phyloP scores from a whole-genome alignment of 208 protist species.

The Tritrichomonas musculus region DNA sequence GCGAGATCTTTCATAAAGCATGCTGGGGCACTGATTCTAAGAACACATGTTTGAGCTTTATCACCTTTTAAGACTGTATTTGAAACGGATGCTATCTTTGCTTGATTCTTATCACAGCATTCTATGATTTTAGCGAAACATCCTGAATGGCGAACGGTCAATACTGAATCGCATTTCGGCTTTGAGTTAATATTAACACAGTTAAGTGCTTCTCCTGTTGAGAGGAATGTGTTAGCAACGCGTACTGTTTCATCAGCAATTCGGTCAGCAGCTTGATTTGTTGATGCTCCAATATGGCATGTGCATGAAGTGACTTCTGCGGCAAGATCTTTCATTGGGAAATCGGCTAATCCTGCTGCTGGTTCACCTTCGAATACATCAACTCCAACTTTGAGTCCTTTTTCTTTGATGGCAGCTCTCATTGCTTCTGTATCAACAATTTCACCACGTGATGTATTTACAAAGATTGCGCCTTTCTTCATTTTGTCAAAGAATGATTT shows the following conservation, averaged over 20 bases:
- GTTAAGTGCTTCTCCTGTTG: neutral
- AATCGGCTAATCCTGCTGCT: neutral
- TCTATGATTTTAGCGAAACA: neutral
- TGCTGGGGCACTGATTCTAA: neutral
- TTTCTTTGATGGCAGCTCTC: neutral
- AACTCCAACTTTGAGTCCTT: neutral
- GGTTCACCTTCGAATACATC: neutral
- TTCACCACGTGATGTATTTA: neutral
- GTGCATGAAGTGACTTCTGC: neutral
- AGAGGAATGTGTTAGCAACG: neutral
- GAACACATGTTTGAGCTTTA: neutral
- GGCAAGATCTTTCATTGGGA: neutral
- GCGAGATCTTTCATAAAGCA: neutral
- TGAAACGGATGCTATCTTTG: neutral
- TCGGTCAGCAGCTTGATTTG: neutral
- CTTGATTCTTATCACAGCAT: neutral
- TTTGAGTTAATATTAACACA: neutral
- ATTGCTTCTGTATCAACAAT: neutral
- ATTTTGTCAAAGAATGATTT: neutral
- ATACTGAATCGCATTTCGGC: neutral
- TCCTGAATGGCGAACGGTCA: neutral
- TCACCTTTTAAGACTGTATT: neutral
- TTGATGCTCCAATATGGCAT: conserved; percentile 10
- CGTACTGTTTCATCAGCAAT: neutral
- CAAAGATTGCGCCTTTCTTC: neutral